Base-by-base conservation (phyloP, 2,329 filamentous ascomycete genomes). In the Trichoderma atrobrunneum region DNA sequence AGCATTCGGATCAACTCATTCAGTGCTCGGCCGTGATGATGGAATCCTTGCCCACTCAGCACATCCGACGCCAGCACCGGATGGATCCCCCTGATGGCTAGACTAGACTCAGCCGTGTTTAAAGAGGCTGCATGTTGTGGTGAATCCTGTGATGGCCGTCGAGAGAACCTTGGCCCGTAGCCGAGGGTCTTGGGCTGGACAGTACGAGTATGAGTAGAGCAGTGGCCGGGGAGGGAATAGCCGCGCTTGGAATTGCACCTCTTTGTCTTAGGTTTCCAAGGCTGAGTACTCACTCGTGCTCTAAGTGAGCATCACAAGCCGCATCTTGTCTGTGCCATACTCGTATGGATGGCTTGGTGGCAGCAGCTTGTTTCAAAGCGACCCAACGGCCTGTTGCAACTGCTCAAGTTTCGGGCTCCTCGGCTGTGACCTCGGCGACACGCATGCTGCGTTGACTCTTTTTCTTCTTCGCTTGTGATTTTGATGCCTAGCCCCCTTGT, bases 71-170 rank as follows among this genome's bases (percentile, higher is more conserved):
- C 56, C 56, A 60, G 51, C 66, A 61, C 21, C 28, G 66, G 66
- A 61, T 51, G 56, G 56, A 48, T 51, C 54, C 54, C 34, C 18
- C 57, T 21, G 28, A 59, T 28, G 28, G 60, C 66, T 54, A 62
- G 39, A 59, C 56, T 62, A 62, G 39, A 59, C 56, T 62, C 57
- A 24, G 18, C 66, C 56, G 57, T n/a, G 57, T 51, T 26, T 54
- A 70, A 69, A 61, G 57, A 62, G 66, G 66, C 66, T 70, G 66
- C 66, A 70, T 61, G 28, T 54, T 12, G 65, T 60, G 36, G 7
- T 60, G 65, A 60, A 68, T 59, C 65, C 24, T 36, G 63, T 66
- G 14, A 57, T 56, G 48, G 48, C 48, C 16, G 39, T n/a, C 12
- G 26, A 11, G 24, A 14, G 64, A 21, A 36, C 21, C 28, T 18